Base-by-base conservation (phyloP, 352 stramenopile genomes). In the Paralagenidium karlingii region DNA sequence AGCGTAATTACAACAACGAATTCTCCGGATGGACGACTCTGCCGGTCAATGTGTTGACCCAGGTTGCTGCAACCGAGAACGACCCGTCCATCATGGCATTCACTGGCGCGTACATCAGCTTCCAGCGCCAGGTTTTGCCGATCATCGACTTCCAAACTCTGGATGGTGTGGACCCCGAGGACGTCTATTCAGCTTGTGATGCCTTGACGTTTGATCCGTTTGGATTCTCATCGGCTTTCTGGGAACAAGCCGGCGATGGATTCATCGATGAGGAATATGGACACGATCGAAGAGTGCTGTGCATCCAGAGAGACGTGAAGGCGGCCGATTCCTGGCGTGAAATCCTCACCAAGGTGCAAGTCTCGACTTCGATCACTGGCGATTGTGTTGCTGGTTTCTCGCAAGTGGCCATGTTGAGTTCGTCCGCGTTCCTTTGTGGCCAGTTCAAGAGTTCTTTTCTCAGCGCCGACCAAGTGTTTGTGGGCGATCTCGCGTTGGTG, bases 1-100 rank as follows among this genome's bases (percentile, higher is more conserved):
- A 68, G 38, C 47, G 40, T 4, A 61, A 67, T 36, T 71, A 76
- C 53, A 68, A 63, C 41, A 59, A 68, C 51, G 59, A 70, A 3
- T 56, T 28, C 0, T 47, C 54, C 0, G 63, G 59, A 24, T 76
- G 63, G 63, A 52, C 61, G 16, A 71, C 63, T 1, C 47, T 60
- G 45, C 59, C 43, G 0, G 12, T 34, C 22, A 49, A 50, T 21
- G 44, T 68, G 40, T 54, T n/a, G n/a, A 43, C 20, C 16, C 24
- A 6, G 32, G 18, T 34, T 52, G 37, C 11, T n/a, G n/a, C n/a
- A n/a, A n/a, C 52, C 34, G 46, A 53, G 13, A 39, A 49, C 1
- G 48, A 38, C 5, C 5, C 3, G 24, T 38, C 38, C 21, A 37
- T 47, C 12, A 55, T 42, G 38, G 27, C 30, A 20, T 21, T 36